Conservation (phyloP, 2,329 filamentous ascomycete species). For the Aspergillus quadricinctus region DNA sequence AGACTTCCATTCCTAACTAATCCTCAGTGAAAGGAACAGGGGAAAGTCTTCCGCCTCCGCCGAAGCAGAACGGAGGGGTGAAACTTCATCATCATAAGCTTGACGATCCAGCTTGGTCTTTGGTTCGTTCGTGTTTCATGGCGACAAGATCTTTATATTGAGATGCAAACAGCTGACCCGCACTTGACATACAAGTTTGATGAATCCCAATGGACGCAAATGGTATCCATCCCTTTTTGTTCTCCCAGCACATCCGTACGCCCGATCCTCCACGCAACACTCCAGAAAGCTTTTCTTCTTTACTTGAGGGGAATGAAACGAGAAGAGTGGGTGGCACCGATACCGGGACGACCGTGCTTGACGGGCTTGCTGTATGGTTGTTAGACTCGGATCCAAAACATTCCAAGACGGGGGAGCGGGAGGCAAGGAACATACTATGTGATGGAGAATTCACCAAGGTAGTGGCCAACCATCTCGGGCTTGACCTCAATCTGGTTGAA, state of each 20-base stretch:
- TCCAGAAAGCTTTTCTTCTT: conserved; percentile 42
- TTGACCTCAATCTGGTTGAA: conserved; percentile 99
- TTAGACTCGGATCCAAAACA: conserved; percentile 42
- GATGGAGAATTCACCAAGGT: conserved; percentile 99
- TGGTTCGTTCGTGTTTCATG: conserved; percentile 20
- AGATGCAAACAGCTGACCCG: conserved; percentile 38
- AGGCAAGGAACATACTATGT: conserved; percentile 73
- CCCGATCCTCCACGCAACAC: conserved; percentile 35
- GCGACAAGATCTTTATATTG: conserved; percentile 39
- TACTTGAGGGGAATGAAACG: conserved; percentile 99
- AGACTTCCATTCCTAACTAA: conserved; percentile 14
- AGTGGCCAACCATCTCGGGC: conserved; percentile 99
- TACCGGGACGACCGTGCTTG: conserved; percentile 99
- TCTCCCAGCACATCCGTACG: conserved; percentile 28
- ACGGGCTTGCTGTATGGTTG: conserved; percentile 77
- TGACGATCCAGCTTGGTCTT: conserved; percentile 10
- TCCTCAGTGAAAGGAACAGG: conserved; percentile 10
- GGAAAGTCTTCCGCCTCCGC: conserved; percentile 7
- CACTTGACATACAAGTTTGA: conserved; percentile 38
- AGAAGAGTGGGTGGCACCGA: conserved; percentile 99
- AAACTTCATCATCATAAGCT: conserved; percentile 12
- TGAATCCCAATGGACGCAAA: conserved; percentile 25
- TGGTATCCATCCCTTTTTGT: conserved; percentile 35
- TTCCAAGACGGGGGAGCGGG: neutral
- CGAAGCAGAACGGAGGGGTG: conserved; percentile 2